A percentile compares a stretch with the other conserved stretches of the same genome.
phyloP scores from a whole-genome alignment of 768 basidiomycete genomes.

The Suillus clintonianus region DNA sequence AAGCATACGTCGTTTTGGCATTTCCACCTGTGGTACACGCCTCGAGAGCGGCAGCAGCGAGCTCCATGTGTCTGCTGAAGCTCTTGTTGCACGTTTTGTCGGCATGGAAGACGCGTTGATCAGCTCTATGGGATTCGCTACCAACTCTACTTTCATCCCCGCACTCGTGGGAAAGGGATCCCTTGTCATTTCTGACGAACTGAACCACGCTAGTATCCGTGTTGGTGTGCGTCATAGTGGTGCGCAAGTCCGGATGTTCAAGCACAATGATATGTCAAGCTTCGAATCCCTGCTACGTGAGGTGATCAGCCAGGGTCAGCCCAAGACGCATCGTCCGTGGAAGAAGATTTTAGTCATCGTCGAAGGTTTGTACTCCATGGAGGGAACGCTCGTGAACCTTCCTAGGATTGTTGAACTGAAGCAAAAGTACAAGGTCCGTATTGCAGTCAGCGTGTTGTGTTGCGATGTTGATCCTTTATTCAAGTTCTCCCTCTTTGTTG shows the following conservation, averaged over 20 bases:
- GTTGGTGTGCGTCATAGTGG: conserved; percentile 89
- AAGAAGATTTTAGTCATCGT: conserved; percentile 96
- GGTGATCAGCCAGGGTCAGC: conserved; percentile 95
- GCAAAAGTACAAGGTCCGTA: conserved; percentile 89
- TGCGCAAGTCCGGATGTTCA: conserved; percentile 89
- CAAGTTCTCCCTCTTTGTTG: conserved; percentile 93
- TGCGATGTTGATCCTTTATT: conserved; percentile 37
- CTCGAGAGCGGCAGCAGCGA: conserved; percentile 87
- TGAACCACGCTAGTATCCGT: conserved; percentile 94
- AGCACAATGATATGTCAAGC: conserved; percentile 91
- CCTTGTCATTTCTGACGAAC: conserved; percentile 94
- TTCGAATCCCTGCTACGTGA: conserved; percentile 84
- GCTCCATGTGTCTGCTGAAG: conserved; percentile 80
- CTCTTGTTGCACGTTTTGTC: conserved; percentile 85
- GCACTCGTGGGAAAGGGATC: conserved; percentile 90
- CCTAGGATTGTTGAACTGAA: conserved; percentile 85
- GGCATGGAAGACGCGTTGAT: conserved; percentile 90
- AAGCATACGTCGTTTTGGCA: conserved; percentile 75
- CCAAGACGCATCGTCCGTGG: conserved; percentile 98
- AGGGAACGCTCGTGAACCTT: conserved; percentile 87
- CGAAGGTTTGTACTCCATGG: conserved; percentile 98
- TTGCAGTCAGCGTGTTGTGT: conserved; percentile 13
- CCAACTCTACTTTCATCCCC: conserved; percentile 91
- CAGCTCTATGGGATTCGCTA: conserved; percentile 93
- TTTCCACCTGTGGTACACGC: conserved; percentile 74